Base-by-base conservation (phyloP, 495 filamentous ascomycete species). In the Letharia columbiana region DNA sequence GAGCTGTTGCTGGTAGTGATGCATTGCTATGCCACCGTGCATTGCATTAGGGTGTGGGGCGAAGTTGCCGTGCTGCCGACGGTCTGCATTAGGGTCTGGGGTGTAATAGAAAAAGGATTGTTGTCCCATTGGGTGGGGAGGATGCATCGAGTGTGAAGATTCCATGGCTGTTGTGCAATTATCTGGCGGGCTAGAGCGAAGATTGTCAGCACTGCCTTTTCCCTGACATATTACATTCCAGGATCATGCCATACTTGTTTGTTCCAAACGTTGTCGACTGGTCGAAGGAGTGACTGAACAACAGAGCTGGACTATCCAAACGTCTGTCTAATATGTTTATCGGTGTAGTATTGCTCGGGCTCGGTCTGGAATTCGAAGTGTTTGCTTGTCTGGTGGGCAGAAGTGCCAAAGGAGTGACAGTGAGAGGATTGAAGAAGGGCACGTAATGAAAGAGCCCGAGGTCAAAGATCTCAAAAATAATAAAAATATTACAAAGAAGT, bases 21-120 rank as follows among this genome's bases (percentile, higher is more conserved):
- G 78, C 80, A 85, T 73, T 75, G 80, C 75, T 66, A 77, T 73
- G 78, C 82, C 76, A 75, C 80, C 83, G 52, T 67, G 63, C 72
- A 66, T 61, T 73, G 71, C 70, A 78, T 70, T 59, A 81, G 91
- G 91, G 63, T 92, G 90, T 62, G 86, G 85, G 67, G 87, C 84
- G 81, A 91, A 96, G 73, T 91, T 89, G 41, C 89, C 87, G 73
- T 93, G 90, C 71, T 91, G 89, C 73, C 87, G 79, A 73, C 83
- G 84, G 75, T 96, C 89, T 57, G 84, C 80, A 73, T 83, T 87
- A 57, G 87, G 83, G 63, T 93, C 90, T 65, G 87, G 87, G 69
- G 85, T 88, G 78, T 96, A 98, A 82, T 93, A 96, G 85, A 89
- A 92, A 82, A 95, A 97, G 23, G 89, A 80, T 62, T 90, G 82